Base-by-base conservation (phyloP, 768 basidiomycete genomes). In the Piloderma croceum region DNA sequence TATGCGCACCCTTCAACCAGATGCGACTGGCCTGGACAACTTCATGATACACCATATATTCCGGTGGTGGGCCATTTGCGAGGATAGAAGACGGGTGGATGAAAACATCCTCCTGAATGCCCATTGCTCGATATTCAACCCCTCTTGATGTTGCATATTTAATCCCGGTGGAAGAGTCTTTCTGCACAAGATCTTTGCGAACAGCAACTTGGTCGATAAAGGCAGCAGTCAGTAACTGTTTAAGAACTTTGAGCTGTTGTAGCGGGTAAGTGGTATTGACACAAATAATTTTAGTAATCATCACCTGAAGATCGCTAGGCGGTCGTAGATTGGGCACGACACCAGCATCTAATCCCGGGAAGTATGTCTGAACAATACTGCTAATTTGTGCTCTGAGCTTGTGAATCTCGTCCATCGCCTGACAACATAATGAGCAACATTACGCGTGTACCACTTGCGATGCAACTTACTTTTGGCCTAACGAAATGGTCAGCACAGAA, bases 401-500 rank as follows among this genome's bases (percentile, higher is more conserved):
- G 61, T 93, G 96, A 24, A 96, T 94, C 65, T 99, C 96, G 63
- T 96, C 89, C 93, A 99, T 98, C 0, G 91, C 89, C 93, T 97
- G 31, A 15, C 21, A 40, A 29, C 10, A 29, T 9, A 9, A 29
- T 29, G 10, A 29, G 27, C 27, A 29, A 9, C 10, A 9, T 29
- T 29, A 15, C 27, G 27, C 9, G 6, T 22, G 21, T 31, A 20
- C 31, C 36, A 6, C 53, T 22, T 48, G 24, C 37, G 4, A 33
- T 36, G 6, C 23, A 21, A 31, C 67, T 24, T 52, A 91, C 93
- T 73, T 97, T 98, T 0, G 74, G 73, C 46, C 91, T 71, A 17
- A 98, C 84, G 51, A 96, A 99, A 60, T 98, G 90, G 27, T 87
- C 79, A 9, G 65, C 61, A 59, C 96, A 99, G 60, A 98, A 99